These are phyloP conservation scores for Phialophora expanda DNA, from an alignment of 2,329 filamentous ascomycete genomes.

Conservation along the genomic window DNA sequence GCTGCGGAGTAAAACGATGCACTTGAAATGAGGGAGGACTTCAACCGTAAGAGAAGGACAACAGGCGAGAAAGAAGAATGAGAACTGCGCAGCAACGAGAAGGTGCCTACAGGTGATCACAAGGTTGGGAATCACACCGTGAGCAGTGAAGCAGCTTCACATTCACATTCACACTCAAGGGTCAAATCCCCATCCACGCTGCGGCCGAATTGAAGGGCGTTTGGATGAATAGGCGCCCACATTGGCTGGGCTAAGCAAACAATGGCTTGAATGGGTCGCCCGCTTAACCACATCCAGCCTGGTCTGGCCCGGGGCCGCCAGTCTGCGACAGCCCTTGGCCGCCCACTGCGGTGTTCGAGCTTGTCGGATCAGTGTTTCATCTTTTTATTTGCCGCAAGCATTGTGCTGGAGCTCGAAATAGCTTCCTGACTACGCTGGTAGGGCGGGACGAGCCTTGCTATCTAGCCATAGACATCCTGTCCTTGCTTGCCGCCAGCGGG, in stretches of 20 bases:
- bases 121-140: conserved; percentile 18
- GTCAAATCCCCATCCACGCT: conserved; percentile 27
- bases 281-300: conserved; percentile 17
- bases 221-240: conserved; percentile 31
- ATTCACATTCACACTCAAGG: conserved; percentile 22
- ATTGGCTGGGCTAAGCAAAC: conserved; percentile 21
- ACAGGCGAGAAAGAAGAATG: conserved; percentile 2
- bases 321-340: conserved; percentile 21
- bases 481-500: conserved; percentile 8
- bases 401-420: conserved; percentile 19
- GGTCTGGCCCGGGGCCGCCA: conserved; percentile 17
- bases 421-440: conserved; percentile 7
- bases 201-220: conserved; percentile 34
- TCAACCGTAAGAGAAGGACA: conserved; percentile 17
- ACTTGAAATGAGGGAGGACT: conserved; percentile 7
- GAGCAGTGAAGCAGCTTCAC: conserved; percentile 19
- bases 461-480: conserved; percentile 17
- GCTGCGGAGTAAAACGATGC: conserved; percentile 22
- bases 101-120: conserved; percentile 14
- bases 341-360: conserved; percentile 15
- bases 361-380: conserved; percentile 38
- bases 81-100: conserved; percentile 11
- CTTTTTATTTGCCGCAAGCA: conserved; percentile 13
- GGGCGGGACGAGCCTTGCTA: conserved; percentile 17
- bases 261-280: conserved; percentile 9